Conservation (phyloP, 2,329 filamentous ascomycete species). For the Curvularia sp. region DNA sequence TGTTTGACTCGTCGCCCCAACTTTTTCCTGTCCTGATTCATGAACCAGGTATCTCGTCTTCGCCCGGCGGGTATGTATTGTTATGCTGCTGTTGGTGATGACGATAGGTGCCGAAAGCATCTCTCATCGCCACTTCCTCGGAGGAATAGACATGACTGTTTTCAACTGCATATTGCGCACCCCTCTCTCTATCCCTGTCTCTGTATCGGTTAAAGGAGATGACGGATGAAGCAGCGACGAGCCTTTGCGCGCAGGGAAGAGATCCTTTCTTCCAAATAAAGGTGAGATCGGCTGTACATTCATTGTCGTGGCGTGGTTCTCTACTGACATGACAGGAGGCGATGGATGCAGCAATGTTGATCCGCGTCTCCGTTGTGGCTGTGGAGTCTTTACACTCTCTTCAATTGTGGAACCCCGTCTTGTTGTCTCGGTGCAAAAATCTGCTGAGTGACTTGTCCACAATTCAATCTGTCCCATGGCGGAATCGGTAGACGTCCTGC, state of each 20-base stretch:
- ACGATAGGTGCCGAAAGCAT: not conserved
- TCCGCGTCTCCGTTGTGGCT: slow-evolving; percentile 1
- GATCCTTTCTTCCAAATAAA: not conserved
- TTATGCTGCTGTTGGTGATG: not conserved
- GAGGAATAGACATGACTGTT: slow-evolving; percentile 10
- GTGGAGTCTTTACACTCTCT: not conserved
- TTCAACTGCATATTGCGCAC: not conserved
- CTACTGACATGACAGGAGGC: not conserved
- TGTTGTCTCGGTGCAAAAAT: not conserved
- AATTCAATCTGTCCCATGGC: slow-evolving; percentile 16
- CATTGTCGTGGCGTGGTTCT: not conserved
- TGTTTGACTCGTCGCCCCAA: no score
- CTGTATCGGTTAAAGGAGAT: slow-evolving; percentile 9
- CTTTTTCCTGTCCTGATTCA: not conserved
- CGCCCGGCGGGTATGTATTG: not conserved
- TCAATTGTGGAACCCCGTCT: not conserved
- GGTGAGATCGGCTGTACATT: not conserved
- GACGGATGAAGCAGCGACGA: slow-evolving; percentile 37
- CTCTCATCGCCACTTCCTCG: not conserved
- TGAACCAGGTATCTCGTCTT: not conserved
- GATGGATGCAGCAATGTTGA: slow-evolving; percentile 20
- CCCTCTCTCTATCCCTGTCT: not conserved
- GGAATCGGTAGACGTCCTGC: slow-evolving; percentile 18
- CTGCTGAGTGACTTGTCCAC: not conserved
- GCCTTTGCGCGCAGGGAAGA: not conserved